Evolutionary conservation across 495 filamentous ascomycete genomes (phyloP), one percentile per base, ranked within the genome.

Genomic region (Choiromyces venosus): DNA sequence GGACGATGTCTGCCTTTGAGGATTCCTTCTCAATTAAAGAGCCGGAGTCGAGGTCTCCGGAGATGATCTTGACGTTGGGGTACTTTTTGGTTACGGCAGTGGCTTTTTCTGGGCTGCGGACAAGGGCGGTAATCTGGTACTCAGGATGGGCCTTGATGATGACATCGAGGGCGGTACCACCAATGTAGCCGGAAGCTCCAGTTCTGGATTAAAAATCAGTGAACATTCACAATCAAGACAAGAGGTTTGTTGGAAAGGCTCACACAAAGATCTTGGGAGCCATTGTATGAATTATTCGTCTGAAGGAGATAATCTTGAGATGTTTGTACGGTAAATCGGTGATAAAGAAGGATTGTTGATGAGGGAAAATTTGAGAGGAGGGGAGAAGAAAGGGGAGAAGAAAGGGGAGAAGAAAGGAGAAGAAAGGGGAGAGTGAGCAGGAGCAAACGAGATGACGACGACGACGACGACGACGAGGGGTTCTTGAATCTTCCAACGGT

Each of bases 1-100:
- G 83, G 18, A 90, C 85, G 71, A 89, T 87, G 70, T 90, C 85
- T 9, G 85, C 87, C 42, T 88, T 85, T 69, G 84, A 84, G 36
- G 86, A 84, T 73, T 86, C 86, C 25, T 85, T 81, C 68, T 87
- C 84, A 37, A 89, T 84, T 25, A 86, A 65, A 29, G 85, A 83
- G 7, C 76, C 76, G 37, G 85, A 86, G 76, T 89, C 87, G 33
- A 89, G 83, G 72, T 85, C 84, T 1, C 88, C 87, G 35, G 83
- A 75, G 16, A 89, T 84, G 38, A 86, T 82, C n/a, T 85, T 82
- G 39, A 88, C 82, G 4, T 84, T 81, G 1, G 88, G 85, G 65
- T 86, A 88, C 66, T 85, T 74, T 37, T 66, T 33, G 7, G 71
- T 67, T 19, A 80, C 37, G 7, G 40, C 33, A 10, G 12, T 52